Conservation (phyloP, 768 basidiomycete genomes). For the Lentinus tigrinus region DNA sequence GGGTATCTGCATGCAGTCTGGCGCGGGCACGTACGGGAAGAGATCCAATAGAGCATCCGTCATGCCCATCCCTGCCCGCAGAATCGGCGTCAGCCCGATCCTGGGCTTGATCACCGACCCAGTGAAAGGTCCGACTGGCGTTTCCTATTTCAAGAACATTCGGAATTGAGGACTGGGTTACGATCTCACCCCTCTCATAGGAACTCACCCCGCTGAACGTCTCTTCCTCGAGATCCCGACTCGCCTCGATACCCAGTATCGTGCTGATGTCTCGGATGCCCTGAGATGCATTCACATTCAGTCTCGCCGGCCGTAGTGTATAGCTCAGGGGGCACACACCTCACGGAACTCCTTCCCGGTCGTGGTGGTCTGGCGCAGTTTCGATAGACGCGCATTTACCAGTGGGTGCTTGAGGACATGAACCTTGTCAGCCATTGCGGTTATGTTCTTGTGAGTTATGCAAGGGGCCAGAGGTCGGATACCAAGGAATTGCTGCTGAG, state of each 20-base stretch:
- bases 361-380: slow-evolving; percentile 61
- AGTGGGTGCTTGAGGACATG: slow-evolving; percentile 69
- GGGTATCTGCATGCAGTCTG: background rate
- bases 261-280: slow-evolving; percentile 74
- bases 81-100: slow-evolving; percentile 86
- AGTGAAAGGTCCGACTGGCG: slow-evolving; percentile 77
- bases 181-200: background rate
- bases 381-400: slow-evolving; percentile 70
- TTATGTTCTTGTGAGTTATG: background rate
- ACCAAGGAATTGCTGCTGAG: background rate
- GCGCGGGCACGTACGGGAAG: slow-evolving; percentile 64
- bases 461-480: background rate
- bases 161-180: background rate
- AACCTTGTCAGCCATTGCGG: slow-evolving; percentile 36
- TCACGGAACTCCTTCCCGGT: slow-evolving; percentile 77
- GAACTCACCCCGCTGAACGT: slow-evolving; percentile 63
- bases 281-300: slow-evolving; percentile 32
- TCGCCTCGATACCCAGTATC: slow-evolving; percentile 83
- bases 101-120: slow-evolving; percentile 74
- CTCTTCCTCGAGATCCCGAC: slow-evolving; percentile 61
- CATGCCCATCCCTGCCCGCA: slow-evolving; percentile 94
- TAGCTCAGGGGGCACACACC: slow-evolving; percentile 36
- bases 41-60: slow-evolving; percentile 80
- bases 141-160: slow-evolving; percentile 45
- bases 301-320: background rate